Conservation (phyloP, 2,329 filamentous ascomycete genomes). For the Hypocreales sp. region DNA sequence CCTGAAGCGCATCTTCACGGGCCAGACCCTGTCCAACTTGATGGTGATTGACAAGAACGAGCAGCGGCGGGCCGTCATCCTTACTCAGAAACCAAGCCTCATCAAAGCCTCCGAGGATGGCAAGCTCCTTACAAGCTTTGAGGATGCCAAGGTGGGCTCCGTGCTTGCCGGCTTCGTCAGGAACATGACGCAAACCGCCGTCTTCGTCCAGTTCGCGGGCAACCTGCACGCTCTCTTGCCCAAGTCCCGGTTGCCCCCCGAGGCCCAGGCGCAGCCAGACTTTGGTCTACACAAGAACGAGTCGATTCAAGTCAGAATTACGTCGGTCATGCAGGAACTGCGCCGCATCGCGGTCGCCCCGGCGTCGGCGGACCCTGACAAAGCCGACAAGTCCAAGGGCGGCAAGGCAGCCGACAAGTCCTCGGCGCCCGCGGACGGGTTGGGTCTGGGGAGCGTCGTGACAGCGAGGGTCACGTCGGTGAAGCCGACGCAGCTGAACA, state of each 20-base stretch:
- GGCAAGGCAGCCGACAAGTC: slow-evolving; percentile 15
- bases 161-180: slow-evolving; percentile 66
- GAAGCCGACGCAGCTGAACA: slow-evolving; percentile 86
- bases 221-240: slow-evolving; percentile 65
- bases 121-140: slow-evolving; percentile 56
- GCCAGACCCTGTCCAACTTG: slow-evolving; percentile 69
- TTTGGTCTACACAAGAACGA: slow-evolving; percentile 72
- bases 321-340: slow-evolving; percentile 55
- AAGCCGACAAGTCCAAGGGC: slow-evolving; percentile 22
- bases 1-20: slow-evolving; percentile 68
- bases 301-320: slow-evolving; percentile 56
- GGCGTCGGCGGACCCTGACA: slow-evolving; percentile 29
- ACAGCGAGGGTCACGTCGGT: slow-evolving; percentile 71
- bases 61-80: slow-evolving; percentile 54
- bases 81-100: slow-evolving; percentile 74
- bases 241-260: slow-evolving; percentile 60
- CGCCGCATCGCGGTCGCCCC: slow-evolving; percentile 48
- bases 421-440: slow-evolving; percentile 44
- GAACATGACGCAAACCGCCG: slow-evolving; percentile 65
- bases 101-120: slow-evolving; percentile 58
- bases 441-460: slow-evolving; percentile 55
- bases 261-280: slow-evolving; percentile 48
- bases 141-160: slow-evolving; percentile 54
- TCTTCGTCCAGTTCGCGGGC: slow-evolving; percentile 80
- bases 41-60: slow-evolving; percentile 77